phyloP scores from a whole-genome alignment of 345 rosid genomes.

The Acer campestre region DNA sequence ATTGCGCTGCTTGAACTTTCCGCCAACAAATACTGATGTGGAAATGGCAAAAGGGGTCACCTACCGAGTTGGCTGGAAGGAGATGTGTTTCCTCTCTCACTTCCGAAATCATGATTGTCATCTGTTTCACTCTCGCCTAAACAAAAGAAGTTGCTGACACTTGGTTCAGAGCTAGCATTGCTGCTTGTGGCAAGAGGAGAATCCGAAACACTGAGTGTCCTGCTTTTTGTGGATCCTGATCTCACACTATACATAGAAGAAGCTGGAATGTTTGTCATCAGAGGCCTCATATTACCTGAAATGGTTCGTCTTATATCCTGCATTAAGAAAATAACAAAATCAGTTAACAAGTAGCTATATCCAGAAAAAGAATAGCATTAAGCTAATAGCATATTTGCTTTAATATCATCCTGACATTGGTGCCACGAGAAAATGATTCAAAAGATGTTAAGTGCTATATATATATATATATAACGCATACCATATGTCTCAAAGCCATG shows the following conservation, averaged over 20 bases:
- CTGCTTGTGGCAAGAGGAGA: constrained; percentile 84
- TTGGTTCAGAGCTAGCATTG: constrained; percentile 72
- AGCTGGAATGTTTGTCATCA: constrained; percentile 69
- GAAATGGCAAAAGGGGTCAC: background rate
- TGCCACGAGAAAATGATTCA: background rate
- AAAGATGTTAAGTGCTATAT: background rate
- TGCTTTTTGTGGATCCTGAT: constrained; percentile 56
- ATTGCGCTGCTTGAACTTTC: background rate
- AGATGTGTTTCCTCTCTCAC: constrained; percentile 53
- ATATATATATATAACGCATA: constrained; percentile 23
- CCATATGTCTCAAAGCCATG: constrained; percentile 94
- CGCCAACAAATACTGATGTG: background rate
- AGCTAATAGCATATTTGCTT: background rate
- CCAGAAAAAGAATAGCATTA: background rate
- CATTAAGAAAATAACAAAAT: background rate
- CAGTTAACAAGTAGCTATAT: background rate
- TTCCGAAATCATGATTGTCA: constrained; percentile 44
- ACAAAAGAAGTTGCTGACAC: constrained; percentile 58
- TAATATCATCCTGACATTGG: background rate
- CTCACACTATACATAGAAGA: constrained; percentile 80
- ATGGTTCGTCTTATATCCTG: constrained; percentile 84
- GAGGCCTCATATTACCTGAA: constrained; percentile 66
- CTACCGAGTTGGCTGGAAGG: constrained; percentile 42
- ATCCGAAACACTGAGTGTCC: constrained; percentile 56
- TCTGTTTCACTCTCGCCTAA: constrained; percentile 61